phyloP scores from a whole-genome alignment of 192 early-diverging fungal genomes.

The Linderina pennispora region DNA sequence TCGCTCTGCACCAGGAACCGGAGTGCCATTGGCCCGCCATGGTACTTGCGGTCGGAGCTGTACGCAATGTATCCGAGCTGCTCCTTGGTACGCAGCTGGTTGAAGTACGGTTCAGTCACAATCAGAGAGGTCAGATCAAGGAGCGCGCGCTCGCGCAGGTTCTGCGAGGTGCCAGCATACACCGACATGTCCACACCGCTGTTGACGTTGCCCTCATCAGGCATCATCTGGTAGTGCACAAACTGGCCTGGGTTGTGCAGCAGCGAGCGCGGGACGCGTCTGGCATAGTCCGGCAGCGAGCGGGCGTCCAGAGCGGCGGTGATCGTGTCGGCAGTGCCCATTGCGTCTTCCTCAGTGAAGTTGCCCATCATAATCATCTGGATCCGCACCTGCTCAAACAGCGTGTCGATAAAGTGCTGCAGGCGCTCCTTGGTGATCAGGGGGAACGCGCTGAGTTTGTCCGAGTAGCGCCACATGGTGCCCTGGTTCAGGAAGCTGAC shows the following conservation, averaged over 20 bases:
- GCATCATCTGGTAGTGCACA: conserved; percentile 32
- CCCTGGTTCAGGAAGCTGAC: conserved; percentile 69
- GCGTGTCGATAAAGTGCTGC: conserved; percentile 63
- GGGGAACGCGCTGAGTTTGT: conserved; percentile 68
- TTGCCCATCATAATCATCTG: conserved; percentile 91
- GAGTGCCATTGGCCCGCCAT: conserved; percentile 69
- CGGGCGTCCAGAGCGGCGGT: conserved; percentile 54
- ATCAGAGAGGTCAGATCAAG: conserved; percentile 76
- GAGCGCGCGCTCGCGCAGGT: conserved; percentile 58
- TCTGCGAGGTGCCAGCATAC: conserved; percentile 67
- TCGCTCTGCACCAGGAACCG: conserved; percentile 87
- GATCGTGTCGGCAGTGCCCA: conserved; percentile 55
- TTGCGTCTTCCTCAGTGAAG: conserved; percentile 59
- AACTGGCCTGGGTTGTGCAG: conserved; percentile 33
- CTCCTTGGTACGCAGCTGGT: conserved; percentile 90
- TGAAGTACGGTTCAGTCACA: conserved; percentile 83
- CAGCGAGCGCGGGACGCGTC: conserved; percentile 23
- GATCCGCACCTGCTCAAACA: conserved; percentile 64
- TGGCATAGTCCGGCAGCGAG: conserved; percentile 48
- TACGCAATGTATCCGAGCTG: conserved; percentile 69
- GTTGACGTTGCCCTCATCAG: conserved; percentile 79
- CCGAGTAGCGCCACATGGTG: conserved; percentile 69
- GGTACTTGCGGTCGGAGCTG: conserved; percentile 53
- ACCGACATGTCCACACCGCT: conserved; percentile 82
- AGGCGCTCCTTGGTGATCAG: conserved; percentile 67